Percentiles rank a stretch among this genome's conserved stretches.
These are phyloP conservation scores for Petunia axillaris DNA, from an alignment of 257 asterid genomes.

Conservation along the genomic window DNA sequence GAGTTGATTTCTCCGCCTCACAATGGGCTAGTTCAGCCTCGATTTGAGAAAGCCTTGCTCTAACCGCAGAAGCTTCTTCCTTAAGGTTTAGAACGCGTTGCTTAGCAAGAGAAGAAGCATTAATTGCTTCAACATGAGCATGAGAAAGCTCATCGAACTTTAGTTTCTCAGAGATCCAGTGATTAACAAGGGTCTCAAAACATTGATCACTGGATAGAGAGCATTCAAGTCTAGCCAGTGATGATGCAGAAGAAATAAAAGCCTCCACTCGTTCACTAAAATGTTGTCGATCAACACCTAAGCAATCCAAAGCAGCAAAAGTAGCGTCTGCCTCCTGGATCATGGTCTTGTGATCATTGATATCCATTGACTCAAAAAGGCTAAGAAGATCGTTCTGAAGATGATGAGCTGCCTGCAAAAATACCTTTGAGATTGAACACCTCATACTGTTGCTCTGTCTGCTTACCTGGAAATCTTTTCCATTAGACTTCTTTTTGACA, in stretches of 20 bases:
- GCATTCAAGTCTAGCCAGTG: constrained; percentile 43
- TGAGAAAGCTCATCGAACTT: constrained; percentile 36
- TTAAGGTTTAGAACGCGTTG: constrained; percentile 28
- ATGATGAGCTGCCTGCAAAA: constrained; percentile 40
- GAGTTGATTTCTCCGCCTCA: constrained; percentile 34
- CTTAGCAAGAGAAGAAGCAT: constrained; percentile 10
- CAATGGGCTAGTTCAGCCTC: constrained; percentile 40
- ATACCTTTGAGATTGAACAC: constrained; percentile 40
- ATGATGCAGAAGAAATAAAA: constrained; percentile 38
- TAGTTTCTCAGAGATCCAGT: constrained; percentile 37
- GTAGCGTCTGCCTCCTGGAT: constrained; percentile 40
- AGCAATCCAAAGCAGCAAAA: constrained; percentile 46
- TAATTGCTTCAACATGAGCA: constrained; percentile 33
- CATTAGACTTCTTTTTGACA: background rate
- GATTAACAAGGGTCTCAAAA: constrained; percentile 31
- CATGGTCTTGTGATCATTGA: constrained; percentile 49
- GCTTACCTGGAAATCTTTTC: background rate
- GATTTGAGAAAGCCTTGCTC: constrained; percentile 39
- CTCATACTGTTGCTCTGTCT: constrained; percentile 33
- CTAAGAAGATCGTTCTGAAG: constrained; percentile 43
- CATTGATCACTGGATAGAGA: constrained; percentile 34
- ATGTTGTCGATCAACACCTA: constrained; percentile 32
- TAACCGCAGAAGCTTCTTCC: constrained; percentile 34
- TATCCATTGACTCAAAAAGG: constrained; percentile 40
- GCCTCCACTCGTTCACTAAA: constrained; percentile 37